Evolutionary conservation across 1,139 yeast species (phyloP).

Genomic region (Candida frijolesensis): DNA sequence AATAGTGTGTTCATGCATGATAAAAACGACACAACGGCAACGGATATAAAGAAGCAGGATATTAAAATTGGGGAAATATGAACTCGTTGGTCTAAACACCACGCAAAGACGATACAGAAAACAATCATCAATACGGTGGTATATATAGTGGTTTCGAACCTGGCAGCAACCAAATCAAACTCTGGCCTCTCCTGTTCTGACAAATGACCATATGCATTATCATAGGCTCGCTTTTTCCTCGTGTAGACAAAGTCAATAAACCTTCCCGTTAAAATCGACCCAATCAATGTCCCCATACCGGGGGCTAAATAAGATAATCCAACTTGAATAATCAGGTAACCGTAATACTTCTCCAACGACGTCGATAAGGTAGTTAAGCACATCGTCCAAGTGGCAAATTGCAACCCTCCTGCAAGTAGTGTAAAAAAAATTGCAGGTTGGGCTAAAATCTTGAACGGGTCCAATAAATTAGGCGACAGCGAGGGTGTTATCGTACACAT

Average conservation of each 20-base stretch:
- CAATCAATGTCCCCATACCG: slow-evolving; percentile 59
- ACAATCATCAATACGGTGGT: slow-evolving; percentile 34
- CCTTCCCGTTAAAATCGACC: slow-evolving; percentile 51
- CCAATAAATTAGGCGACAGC: slow-evolving; percentile 37
- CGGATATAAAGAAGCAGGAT: slow-evolving; percentile 53
- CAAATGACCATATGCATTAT: slow-evolving; percentile 47
- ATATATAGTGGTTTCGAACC: slow-evolving; percentile 27
- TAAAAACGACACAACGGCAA: slow-evolving; percentile 23
- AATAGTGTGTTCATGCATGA: slow-evolving; percentile 29
- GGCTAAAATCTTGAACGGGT: slow-evolving; percentile 45
- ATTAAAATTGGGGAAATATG: slow-evolving; percentile 59
- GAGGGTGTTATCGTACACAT: slow-evolving; percentile 24
- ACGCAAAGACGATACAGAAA: slow-evolving; percentile 61
- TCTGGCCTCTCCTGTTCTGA: slow-evolving; percentile 16
- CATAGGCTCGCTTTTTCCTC: slow-evolving; percentile 27
- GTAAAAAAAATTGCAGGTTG: slow-evolving; percentile 30
- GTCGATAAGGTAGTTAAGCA: slow-evolving; percentile 66
- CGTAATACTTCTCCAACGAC: slow-evolving; percentile 48
- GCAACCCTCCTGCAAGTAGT: slow-evolving; percentile 56
- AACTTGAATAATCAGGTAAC: slow-evolving; percentile 51
- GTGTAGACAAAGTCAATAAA: slow-evolving; percentile 39
- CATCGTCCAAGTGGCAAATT: slow-evolving; percentile 72
- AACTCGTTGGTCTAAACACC: slow-evolving; percentile 59
- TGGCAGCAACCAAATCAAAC: slow-evolving; percentile 29
- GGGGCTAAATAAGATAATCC: slow-evolving; percentile 67